Evolutionary conservation across 192 early-diverging fungal species (phyloP).

Genomic region (Backusella morwellensis): DNA sequence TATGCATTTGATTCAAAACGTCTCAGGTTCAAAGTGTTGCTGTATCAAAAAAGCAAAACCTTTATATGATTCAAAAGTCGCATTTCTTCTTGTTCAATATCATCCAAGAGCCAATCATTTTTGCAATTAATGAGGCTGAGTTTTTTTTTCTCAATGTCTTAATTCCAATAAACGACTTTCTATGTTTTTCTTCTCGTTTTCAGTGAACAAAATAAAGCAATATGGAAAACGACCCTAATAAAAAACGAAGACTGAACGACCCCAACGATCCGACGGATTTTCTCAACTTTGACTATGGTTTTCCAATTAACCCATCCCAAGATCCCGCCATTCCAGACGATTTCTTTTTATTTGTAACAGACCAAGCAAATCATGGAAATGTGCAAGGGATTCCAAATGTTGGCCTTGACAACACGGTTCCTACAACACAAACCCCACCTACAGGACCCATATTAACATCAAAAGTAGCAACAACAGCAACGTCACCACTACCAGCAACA

Average conservation of each 20-base stretch:
- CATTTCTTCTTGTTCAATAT: not conserved
- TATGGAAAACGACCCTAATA: not conserved
- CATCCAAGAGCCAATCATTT: not conserved
- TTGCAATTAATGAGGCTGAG: not conserved
- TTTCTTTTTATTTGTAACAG: slow-evolving; percentile 16
- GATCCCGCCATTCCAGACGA: slow-evolving; percentile 8
- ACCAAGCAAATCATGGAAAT: not conserved
- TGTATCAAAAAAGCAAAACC: not conserved
- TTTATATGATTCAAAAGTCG: not conserved
- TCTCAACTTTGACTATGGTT: slow-evolving; percentile 12
- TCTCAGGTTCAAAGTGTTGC: not conserved
- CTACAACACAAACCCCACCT: not conserved
- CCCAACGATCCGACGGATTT: not conserved
- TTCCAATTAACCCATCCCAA: not conserved
- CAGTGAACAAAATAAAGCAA: not conserved
- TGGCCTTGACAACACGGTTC: not conserved
- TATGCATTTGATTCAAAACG: not conserved
- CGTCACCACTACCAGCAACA: not conserved
- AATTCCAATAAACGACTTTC: not conserved
- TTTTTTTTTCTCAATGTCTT: not conserved
- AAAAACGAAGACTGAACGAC: not conserved
- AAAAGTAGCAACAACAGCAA: not conserved
- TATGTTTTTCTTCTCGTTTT: not conserved
- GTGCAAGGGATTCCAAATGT: not conserved
- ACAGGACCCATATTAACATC: not conserved